phyloP scores from a whole-genome alignment of 768 basidiomycete species.

The Cystobasidium onofrii region DNA sequence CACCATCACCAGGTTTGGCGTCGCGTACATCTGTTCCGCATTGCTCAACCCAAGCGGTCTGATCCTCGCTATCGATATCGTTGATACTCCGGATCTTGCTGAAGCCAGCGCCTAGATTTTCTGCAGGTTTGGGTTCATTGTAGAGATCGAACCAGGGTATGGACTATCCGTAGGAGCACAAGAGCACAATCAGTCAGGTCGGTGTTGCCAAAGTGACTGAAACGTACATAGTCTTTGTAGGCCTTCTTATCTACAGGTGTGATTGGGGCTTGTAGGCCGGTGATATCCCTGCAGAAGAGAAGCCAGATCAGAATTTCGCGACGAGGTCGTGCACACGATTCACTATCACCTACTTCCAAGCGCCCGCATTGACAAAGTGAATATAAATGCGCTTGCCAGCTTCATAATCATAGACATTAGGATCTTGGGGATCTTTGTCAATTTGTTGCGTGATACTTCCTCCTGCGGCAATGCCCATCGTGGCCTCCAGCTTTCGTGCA shows the following conservation, averaged over 20 bases:
- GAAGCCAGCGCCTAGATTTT: not conserved
- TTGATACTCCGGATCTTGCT: not conserved
- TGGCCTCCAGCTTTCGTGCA: not conserved
- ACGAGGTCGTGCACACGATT: not conserved
- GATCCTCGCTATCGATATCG: not conserved
- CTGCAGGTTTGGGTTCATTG: slow-evolving; percentile 4
- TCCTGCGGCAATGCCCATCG: slow-evolving; percentile 15
- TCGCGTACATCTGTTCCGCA: not conserved
- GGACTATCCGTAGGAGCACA: not conserved
- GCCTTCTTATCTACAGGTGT: not conserved
- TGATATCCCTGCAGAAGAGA: not conserved
- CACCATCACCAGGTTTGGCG: not conserved
- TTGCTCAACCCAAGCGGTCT: not conserved
- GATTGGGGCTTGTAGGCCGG: not conserved
- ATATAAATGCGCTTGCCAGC: slow-evolving; percentile 5
- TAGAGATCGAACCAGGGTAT: slow-evolving; percentile 22
- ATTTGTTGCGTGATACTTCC: slow-evolving; percentile 22
- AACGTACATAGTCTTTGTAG: not conserved
- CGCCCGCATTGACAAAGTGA: slow-evolving; percentile 9
- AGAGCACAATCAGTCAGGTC: not conserved
- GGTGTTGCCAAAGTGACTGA: not conserved
- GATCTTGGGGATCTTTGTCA: not conserved
- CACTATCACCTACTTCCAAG: slow-evolving; percentile 25
- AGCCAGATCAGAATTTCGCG: not conserved
- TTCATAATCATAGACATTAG: slow-evolving; percentile 1